Percentiles rank a stretch among this genome's conserved stretches.
Evolutionary conservation across 2,329 filamentous ascomycete species (phyloP).

Genomic region (Hyphodiscus sp.): DNA sequence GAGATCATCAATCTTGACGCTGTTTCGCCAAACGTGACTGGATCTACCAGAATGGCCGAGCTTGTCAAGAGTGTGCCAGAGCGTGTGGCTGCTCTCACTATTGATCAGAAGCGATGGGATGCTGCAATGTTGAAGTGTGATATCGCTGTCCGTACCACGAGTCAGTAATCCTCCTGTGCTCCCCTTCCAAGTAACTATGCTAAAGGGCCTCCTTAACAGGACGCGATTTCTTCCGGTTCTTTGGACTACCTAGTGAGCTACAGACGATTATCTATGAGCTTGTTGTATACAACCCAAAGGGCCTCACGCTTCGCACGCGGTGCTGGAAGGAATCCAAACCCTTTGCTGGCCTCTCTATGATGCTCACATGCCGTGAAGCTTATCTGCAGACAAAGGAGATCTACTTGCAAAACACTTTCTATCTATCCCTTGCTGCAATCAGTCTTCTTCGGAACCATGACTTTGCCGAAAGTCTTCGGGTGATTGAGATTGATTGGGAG

Average conservation of each 20-base stretch:
- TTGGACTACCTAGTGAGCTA: constrained; percentile 14
- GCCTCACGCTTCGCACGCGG: neutral
- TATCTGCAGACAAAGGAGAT: constrained; percentile 11
- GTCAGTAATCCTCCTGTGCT: constrained; percentile 5
- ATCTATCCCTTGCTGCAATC: neutral
- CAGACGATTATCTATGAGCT: constrained; percentile 16
- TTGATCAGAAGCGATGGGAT: constrained; percentile 8
- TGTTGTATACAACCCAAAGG: constrained; percentile 2
- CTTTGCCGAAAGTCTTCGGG: constrained; percentile 8
- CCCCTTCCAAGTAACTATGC: neutral
- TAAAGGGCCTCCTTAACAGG: neutral
- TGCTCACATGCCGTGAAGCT: constrained; percentile 10
- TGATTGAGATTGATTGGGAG: constrained; percentile 5
- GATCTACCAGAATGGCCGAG: constrained; percentile 12
- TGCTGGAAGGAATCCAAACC: neutral
- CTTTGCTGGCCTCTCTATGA: constrained; percentile 4
- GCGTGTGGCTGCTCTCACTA: constrained; percentile 3
- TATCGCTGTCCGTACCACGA: constrained; percentile 12
- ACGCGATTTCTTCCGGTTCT: constrained; percentile 15
- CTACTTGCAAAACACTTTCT: constrained; percentile 18
- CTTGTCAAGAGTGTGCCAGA: constrained; percentile 5
- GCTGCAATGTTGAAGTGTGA: constrained; percentile 5
- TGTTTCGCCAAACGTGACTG: constrained; percentile 4
- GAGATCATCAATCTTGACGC: constrained; percentile 14
- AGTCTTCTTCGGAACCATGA: neutral